These are phyloP conservation scores for Chrysophaeum taylorii DNA, from an alignment of 352 stramenopile genomes.

Conservation along the genomic window DNA sequence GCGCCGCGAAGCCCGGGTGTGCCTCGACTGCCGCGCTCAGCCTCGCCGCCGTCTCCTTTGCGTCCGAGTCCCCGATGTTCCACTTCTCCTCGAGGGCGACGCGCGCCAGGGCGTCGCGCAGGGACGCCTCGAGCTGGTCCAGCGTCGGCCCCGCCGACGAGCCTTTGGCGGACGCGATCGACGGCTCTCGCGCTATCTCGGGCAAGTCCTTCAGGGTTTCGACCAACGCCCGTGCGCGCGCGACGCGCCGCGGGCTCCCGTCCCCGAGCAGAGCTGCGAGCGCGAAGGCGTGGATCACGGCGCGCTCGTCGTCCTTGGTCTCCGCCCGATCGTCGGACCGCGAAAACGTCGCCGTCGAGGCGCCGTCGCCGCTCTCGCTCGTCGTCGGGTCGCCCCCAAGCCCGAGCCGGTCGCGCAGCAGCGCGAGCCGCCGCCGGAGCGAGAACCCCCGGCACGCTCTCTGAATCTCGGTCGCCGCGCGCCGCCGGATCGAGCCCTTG, in stretches of 20 bases:
- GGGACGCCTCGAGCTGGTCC: background rate
- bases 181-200: background rate
- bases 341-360: background rate
- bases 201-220: conserved; percentile 5
- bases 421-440: background rate
- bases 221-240: background rate
- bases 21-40: background rate
- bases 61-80: background rate
- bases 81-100: conserved; percentile 6
- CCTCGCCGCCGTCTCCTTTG: background rate
- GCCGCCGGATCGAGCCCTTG: no score
- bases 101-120: background rate
- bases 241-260: background rate
- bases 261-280: conserved; percentile 2
- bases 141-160: background rate
- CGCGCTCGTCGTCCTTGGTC: conserved; percentile 6
- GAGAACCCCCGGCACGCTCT: background rate
- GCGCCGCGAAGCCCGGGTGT: conserved; percentile 2
- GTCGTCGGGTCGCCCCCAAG: background rate
- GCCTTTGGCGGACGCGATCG: background rate
- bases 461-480: background rate
- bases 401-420: background rate
- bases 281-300: conserved; percentile 10
- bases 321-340: background rate
- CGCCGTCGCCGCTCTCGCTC: no score